Evolutionary conservation across 2,329 filamentous ascomycete species (phyloP), one percentile per base, ranked within the genome.

Genomic region (Exophiala oligosperma): DNA sequence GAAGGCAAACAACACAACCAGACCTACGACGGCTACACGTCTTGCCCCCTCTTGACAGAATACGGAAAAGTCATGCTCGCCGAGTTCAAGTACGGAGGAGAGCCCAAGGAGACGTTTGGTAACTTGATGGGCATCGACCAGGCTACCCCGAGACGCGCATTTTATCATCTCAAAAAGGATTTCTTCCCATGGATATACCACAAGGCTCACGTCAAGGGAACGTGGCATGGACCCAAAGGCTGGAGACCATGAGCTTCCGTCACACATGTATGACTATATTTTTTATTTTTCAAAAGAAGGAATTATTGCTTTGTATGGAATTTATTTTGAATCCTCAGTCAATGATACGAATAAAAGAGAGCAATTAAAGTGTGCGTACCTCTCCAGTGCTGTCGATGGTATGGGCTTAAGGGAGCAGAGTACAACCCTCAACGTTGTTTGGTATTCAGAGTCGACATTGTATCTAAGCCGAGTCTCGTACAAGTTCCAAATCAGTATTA

Each of bases 141-240:
- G 70, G 77, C 70, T 0, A 71, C 72, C 8, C 84, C 84, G 1
- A 77, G 83, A 2, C 77, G 79, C 2, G 73, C 79, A 0, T 87
- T 87, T 67, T 87, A 84, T 63, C 74, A 86, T 64, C 64, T 87
- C 46, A 87, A 87, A 76, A 87, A 84, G 72, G 80, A 86, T 66
- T 87, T 87, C 66, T 87, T 87, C 71, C 84, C 84, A 0, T 87
- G 84, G 84, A 84, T 87, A 2, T 87, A 87, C 71, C 79, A 77
- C 53, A 79, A 81, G 38, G 78, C 76, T 38, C 81, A 85, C 78
- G 78, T 87, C 5, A 86, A 84, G 72, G 84, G 84, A 4, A 82
- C 76, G 6, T 87, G 84, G 84, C 83, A 75, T 23, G 84, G 84
- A 4, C 82, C 84, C 0, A 83, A 81, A 68, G 84, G 84, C 0